Conservation (phyloP, 805 yeast species). For the Lipomyces starkeyi region DNA sequence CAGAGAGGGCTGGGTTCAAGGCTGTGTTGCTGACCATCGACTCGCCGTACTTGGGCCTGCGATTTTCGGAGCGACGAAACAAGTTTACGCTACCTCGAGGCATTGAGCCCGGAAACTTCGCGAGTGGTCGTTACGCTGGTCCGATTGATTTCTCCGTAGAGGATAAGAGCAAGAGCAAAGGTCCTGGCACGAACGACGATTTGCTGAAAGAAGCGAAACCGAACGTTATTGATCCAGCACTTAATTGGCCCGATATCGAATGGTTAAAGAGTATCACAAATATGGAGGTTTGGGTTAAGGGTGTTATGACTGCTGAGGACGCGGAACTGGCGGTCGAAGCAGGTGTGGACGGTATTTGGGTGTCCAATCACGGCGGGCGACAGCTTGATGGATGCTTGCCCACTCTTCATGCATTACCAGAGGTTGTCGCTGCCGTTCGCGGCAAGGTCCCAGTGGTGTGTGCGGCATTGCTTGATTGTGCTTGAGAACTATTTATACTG, state of each 20-base stretch:
- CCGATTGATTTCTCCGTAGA: slow-evolving; percentile 35
- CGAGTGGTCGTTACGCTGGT: slow-evolving; percentile 31
- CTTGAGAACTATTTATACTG: background rate
- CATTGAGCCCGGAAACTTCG: slow-evolving; percentile 42
- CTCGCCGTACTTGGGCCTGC: slow-evolving; percentile 59
- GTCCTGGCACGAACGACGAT: slow-evolving; percentile 28
- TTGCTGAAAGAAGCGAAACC: slow-evolving; percentile 21
- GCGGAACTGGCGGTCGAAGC: slow-evolving; percentile 61
- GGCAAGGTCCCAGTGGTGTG: slow-evolving; percentile 56
- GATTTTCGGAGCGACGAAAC: slow-evolving; percentile 55
- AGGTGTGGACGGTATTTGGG: slow-evolving; percentile 66
- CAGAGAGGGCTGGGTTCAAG: slow-evolving; percentile 45
- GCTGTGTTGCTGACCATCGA: slow-evolving; percentile 63
- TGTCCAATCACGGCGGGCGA: slow-evolving; percentile 79
- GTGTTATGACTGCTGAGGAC: slow-evolving; percentile 71
- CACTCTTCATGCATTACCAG: slow-evolving; percentile 68
- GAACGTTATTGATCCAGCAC: slow-evolving; percentile 35
- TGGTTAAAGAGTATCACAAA: slow-evolving; percentile 46
- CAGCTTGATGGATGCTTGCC: slow-evolving; percentile 69
- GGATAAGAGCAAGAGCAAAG: slow-evolving; percentile 27
- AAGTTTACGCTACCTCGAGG: slow-evolving; percentile 40
- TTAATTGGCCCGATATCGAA: slow-evolving; percentile 40
- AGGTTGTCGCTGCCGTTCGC: slow-evolving; percentile 50
- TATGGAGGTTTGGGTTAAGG: slow-evolving; percentile 62
- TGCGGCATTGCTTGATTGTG: background rate